Evolutionary conservation across 805 yeast genomes (phyloP).

Genomic region (Maudiozyma serrabonitensis): DNA sequence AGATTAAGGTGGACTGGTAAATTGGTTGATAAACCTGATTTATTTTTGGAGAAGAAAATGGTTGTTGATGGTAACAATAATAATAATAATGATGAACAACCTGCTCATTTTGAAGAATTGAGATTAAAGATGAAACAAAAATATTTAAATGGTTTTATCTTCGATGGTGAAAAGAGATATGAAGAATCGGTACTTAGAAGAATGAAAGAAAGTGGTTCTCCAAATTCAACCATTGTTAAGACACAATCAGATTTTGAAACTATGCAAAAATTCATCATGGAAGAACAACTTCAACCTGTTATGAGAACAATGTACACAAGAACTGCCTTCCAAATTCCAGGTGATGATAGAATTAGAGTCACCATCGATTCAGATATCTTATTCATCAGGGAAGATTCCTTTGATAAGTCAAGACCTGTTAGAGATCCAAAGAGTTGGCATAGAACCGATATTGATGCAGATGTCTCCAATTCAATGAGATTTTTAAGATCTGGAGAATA

Average conservation of each 20-base stretch:
- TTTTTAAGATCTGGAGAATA: constrained; percentile 79
- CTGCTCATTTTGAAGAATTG: constrained; percentile 49
- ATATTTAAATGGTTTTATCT: constrained; percentile 63
- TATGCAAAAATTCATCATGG: constrained; percentile 52
- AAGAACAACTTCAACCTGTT: constrained; percentile 69
- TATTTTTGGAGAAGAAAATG: constrained; percentile 70
- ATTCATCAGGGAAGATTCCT: constrained; percentile 83
- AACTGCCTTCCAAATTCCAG: constrained; percentile 96
- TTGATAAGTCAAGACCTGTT: constrained; percentile 76
- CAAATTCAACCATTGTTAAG: constrained; percentile 41
- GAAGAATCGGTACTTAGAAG: constrained; percentile 48
- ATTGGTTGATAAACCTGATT: constrained; percentile 64
- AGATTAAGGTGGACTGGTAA: constrained; percentile 89
- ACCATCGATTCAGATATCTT: constrained; percentile 82
- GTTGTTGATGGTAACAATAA: constrained; percentile 41
- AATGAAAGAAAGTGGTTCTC: constrained; percentile 52
- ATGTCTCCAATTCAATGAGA: constrained; percentile 56
- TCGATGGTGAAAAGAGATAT: constrained; percentile 36
- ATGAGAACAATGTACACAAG: constrained; percentile 80
- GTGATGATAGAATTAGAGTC: constrained; percentile 86
- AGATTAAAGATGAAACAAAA: constrained; percentile 71
- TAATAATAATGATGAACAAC: constrained; percentile 22
- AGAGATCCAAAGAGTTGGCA: constrained; percentile 90
- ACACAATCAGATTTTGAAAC: constrained; percentile 47
- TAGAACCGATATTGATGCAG: constrained; percentile 79